These are phyloP conservation scores for Phytopythium ostracodes DNA, from an alignment of 352 stramenopile species.

Conservation along the genomic window DNA sequence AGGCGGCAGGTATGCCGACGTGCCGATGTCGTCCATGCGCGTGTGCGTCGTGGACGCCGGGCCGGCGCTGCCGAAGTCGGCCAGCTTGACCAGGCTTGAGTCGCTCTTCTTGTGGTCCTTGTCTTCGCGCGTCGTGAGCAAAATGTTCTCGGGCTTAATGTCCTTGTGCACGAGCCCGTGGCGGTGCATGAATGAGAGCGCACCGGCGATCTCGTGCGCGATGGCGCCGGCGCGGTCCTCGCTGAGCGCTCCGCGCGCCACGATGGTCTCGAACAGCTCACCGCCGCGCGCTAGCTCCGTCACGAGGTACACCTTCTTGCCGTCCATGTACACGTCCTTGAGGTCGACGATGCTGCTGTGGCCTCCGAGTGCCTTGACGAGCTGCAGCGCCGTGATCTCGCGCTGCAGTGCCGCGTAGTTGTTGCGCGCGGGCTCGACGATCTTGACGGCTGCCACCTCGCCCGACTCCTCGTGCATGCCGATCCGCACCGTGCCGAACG, in stretches of 20 bases:
- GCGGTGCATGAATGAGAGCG: conserved; percentile 61
- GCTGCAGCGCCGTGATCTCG: conserved; percentile 65
- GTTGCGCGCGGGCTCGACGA: conserved; percentile 37
- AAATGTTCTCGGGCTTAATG: conserved; percentile 82
- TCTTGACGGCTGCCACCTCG: conserved; percentile 72
- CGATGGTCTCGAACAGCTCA: conserved; percentile 90
- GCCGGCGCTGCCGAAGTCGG: conserved; percentile 76
- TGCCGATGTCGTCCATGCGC: conserved; percentile 62
- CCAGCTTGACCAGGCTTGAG: conserved; percentile 55
- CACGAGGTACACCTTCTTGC: conserved; percentile 77
- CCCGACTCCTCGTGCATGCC: conserved; percentile 66
- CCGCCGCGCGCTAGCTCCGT: conserved; percentile 85
- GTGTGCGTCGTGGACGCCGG: conserved; percentile 25
- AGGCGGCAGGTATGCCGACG: conserved; percentile 60
- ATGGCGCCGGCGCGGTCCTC: conserved; percentile 48
- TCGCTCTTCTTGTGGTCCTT: conserved; percentile 18
- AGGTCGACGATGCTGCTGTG: conserved; percentile 87
- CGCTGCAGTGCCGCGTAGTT: conserved; percentile 58
- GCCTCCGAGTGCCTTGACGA: conserved; percentile 68
- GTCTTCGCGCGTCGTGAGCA: conserved; percentile 33
- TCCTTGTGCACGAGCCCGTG: conserved; percentile 79
- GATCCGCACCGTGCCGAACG: conserved; percentile 67
- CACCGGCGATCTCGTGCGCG: conserved; percentile 53
- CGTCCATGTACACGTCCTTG: conserved; percentile 78
- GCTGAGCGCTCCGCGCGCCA: conserved; percentile 52